Evolutionary conservation across 768 basidiomycete genomes (phyloP).

Genomic region (Xerocomellus amylosporus): DNA sequence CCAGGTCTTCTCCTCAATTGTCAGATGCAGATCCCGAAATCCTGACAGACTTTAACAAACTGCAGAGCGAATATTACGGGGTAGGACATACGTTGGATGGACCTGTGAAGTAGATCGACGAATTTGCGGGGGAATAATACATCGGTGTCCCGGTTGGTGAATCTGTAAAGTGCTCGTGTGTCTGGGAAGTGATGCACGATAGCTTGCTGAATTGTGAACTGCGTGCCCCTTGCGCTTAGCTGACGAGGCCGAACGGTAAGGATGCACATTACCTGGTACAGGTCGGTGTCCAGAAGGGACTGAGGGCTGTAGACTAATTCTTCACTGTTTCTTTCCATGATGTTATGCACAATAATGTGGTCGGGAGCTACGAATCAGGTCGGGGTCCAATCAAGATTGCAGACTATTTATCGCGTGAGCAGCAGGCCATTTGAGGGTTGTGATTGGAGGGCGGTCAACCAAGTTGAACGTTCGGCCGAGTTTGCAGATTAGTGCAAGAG

Average conservation of each 20-base stretch:
- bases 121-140: slow-evolving; percentile 55
- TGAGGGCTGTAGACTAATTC: slow-evolving; percentile 16
- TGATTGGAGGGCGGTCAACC: too few species aligned
- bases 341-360: neutral
- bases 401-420: too few species aligned
- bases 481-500: too few species aligned
- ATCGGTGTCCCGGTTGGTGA: slow-evolving; percentile 71
- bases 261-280: slow-evolving; percentile 74
- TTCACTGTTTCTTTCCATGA: slow-evolving; percentile 11
- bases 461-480: too few species aligned
- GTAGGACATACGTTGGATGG: slow-evolving; percentile 55
- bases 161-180: slow-evolving; percentile 66
- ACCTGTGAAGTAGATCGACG: slow-evolving; percentile 39
- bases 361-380: too few species aligned
- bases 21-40: slow-evolving; percentile 62
- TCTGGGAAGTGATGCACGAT: slow-evolving; percentile 76
- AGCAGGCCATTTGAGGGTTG: too few species aligned
- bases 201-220: slow-evolving; percentile 97
- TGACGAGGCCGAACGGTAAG: neutral
- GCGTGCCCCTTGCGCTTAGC: neutral
- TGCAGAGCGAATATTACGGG: neutral
- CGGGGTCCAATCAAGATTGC: too few species aligned
- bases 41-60: slow-evolving; percentile 45
- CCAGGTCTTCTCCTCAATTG: slow-evolving; percentile 62
- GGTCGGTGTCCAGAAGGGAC: slow-evolving; percentile 88